Percentiles rank a stretch among this genome's conserved stretches.
phyloP scores from a whole-genome alignment of 2,329 filamentous ascomycete genomes.

The Juglanconis juglandina region DNA sequence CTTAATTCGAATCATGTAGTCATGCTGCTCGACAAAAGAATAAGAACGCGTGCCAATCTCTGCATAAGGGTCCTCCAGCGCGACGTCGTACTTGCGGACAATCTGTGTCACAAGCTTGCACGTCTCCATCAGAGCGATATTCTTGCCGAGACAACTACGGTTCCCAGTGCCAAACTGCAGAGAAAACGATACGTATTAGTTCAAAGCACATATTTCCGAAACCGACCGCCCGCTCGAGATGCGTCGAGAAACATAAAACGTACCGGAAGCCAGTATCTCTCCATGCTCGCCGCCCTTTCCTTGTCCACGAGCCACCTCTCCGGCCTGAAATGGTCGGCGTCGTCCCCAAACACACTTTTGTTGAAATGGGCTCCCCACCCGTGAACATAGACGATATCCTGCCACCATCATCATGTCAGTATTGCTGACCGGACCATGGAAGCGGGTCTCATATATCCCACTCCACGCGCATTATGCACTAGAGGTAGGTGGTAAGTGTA shows the following conservation, averaged over 20 bases:
- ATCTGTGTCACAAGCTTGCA: constrained; percentile 30
- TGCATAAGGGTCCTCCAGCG: background rate
- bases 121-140: constrained; percentile 35
- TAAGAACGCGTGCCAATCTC: background rate
- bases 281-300: constrained; percentile 30
- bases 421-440: too few relatives aligned
- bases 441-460: too few relatives aligned
- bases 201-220: background rate
- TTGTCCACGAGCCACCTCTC: constrained; percentile 14
- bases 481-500: background rate
- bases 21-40: too few relatives aligned
- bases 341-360: constrained; percentile 36
- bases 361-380: constrained; percentile 40
- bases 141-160: constrained; percentile 34
- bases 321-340: constrained; percentile 37
- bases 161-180: constrained; percentile 32
- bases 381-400: constrained; percentile 39
- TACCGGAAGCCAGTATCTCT: constrained; percentile 26
- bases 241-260: background rate
- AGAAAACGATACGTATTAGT: too few relatives aligned
- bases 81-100: background rate
- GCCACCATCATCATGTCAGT: too few relatives aligned
- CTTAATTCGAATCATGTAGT: too few relatives aligned
- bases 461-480: too few relatives aligned
- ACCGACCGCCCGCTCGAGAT: background rate